phyloP scores from a whole-genome alignment of 352 stramenopile species.

The Elongisporangium senticosum region DNA sequence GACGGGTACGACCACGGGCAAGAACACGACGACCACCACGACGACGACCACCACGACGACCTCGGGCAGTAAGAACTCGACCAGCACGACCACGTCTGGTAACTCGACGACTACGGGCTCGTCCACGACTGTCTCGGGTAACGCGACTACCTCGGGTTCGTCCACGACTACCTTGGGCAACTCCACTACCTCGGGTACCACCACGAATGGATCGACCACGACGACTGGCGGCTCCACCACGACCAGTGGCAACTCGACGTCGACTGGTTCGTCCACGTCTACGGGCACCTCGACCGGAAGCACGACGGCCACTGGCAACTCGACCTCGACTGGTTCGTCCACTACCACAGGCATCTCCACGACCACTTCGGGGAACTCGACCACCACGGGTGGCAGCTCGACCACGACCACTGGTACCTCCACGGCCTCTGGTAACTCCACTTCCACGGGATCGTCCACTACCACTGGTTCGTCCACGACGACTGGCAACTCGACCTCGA shows the following conservation, averaged over 20 bases:
- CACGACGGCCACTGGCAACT: slow-evolving; percentile 3
- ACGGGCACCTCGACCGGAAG: slow-evolving; percentile 3
- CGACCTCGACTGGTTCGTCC: slow-evolving; percentile 8
- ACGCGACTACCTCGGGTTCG: slow-evolving; percentile 15
- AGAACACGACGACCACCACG: slow-evolving; percentile 21
- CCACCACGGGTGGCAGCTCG: slow-evolving; percentile 9
- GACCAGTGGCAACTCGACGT: slow-evolving; percentile 10
- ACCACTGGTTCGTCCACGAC: neutral
- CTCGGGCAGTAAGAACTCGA: slow-evolving; percentile 16
- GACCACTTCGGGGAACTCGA: slow-evolving; percentile 4
- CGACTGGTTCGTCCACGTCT: slow-evolving; percentile 8
- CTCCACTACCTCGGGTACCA: slow-evolving; percentile 6
- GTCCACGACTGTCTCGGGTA: slow-evolving; percentile 18
- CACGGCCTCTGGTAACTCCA: slow-evolving; percentile 1
- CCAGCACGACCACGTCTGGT: slow-evolving; percentile 12
- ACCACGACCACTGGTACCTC: slow-evolving; percentile 3
- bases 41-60: slow-evolving; percentile 12
- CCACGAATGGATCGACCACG: slow-evolving; percentile 6
- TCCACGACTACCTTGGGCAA: slow-evolving; percentile 3
- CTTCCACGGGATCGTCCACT: slow-evolving; percentile 1
- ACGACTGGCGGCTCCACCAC: slow-evolving; percentile 5
- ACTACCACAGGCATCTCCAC: slow-evolving; percentile 11
- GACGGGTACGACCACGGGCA: slow-evolving; percentile 14
- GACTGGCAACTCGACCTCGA: neutral
- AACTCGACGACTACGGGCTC: slow-evolving; percentile 13